These are phyloP conservation scores for Citrus mangshanensis DNA, from an alignment of 345 rosid species.

Conservation along the genomic window DNA sequence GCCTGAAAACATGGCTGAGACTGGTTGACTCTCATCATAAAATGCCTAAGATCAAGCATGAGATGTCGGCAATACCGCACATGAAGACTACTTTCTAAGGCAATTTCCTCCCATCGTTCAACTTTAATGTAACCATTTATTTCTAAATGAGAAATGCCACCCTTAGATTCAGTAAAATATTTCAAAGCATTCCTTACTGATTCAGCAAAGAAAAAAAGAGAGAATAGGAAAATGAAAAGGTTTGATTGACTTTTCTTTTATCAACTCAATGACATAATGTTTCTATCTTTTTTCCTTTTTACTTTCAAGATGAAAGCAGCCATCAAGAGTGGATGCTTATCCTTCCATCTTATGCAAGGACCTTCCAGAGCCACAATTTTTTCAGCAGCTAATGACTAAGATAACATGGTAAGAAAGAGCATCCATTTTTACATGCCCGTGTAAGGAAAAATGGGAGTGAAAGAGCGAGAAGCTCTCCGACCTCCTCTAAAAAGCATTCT, in stretches of 20 bases:
- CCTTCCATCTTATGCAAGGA: conserved; percentile 11
- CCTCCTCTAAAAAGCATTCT: conserved; percentile 13
- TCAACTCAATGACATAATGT: conserved; percentile 11
- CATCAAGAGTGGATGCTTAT: background rate
- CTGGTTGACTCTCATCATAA: background rate
- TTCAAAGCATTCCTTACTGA: too few species aligned
- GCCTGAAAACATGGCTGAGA: background rate
- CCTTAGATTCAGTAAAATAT: too few species aligned
- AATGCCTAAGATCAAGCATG: background rate
- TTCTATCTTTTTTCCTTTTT: conserved; percentile 10
- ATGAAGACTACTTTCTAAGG: background rate
- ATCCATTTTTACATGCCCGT: conserved; percentile 18
- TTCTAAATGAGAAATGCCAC: background rate
- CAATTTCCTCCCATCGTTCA: background rate
- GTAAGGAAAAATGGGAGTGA: conserved; percentile 10
- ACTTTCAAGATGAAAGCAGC: conserved; percentile 32
- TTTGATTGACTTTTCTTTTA: conserved; percentile 19
- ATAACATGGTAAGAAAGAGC: conserved; percentile 2
- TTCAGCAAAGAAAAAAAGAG: background rate
- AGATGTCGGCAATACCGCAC: background rate
- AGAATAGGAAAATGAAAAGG: background rate
- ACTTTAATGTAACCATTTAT: background rate
- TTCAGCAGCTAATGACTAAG: conserved; percentile 12
- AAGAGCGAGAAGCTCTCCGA: conserved; percentile 51
- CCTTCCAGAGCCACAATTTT: conserved; percentile 5